phyloP scores from a whole-genome alignment of 164 flowering plant genomes.

The Nymphaea thermarum region DNA sequence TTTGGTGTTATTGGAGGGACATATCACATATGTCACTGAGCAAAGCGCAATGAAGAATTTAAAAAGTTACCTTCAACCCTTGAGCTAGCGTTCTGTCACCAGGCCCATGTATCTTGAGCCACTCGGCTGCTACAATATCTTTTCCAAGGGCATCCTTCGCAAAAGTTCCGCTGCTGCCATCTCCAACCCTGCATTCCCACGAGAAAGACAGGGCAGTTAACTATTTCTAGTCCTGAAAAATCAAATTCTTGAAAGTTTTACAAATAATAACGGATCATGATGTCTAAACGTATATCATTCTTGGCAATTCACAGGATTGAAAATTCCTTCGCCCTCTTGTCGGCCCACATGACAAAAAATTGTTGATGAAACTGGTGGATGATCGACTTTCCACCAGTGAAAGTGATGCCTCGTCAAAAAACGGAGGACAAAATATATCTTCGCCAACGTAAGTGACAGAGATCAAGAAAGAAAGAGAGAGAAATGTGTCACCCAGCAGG shows the following conservation, averaged over 20 bases:
- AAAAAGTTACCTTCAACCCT: slow-evolving; percentile 56
- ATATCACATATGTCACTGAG: no score
- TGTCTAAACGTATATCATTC: not conserved
- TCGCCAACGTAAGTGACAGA: not conserved
- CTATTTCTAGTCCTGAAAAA: not conserved
- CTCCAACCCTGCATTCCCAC: slow-evolving; percentile 31
- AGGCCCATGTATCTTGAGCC: slow-evolving; percentile 25
- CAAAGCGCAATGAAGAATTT: no score
- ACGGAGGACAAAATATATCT: not conserved
- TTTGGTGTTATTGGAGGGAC: no score
- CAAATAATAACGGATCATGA: no score
- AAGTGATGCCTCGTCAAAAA: not conserved
- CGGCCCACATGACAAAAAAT: not conserved
- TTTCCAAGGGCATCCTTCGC: slow-evolving; percentile 93
- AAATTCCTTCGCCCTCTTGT: not conserved
- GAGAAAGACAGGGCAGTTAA: not conserved
- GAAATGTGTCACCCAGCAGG: slow-evolving; percentile 64
- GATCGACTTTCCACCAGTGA: not conserved
- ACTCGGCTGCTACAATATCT: slow-evolving; percentile 38
- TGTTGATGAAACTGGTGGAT: not conserved
- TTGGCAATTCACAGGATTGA: not conserved
- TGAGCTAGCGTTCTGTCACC: slow-evolving; percentile 80
- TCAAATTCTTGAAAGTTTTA: not conserved
- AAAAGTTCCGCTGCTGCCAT: slow-evolving; percentile 41
- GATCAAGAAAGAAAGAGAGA: not conserved